Evolutionary conservation across 2,329 filamentous ascomycete species (phyloP).

Genomic region (Tolypocladium guangdongense): DNA sequence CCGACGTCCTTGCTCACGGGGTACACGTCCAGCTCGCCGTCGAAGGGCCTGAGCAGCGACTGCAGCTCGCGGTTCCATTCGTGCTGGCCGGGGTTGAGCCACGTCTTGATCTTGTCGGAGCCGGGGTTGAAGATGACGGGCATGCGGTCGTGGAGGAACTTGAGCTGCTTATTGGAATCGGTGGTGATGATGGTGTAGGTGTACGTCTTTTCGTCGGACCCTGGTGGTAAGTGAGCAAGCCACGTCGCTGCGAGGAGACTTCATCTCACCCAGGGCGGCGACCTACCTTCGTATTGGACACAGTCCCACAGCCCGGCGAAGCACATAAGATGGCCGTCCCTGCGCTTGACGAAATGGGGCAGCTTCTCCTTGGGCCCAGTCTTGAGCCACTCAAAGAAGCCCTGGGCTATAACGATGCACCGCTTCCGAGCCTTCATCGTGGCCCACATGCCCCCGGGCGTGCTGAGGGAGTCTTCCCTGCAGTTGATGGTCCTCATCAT

Average conservation of each 20-base stretch:
- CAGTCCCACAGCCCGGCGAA: slow-evolving; percentile 90
- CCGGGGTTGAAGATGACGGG: slow-evolving; percentile 78
- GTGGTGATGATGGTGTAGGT: slow-evolving; percentile 95
- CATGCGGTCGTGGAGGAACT: slow-evolving; percentile 90
- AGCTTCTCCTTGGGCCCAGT: slow-evolving; percentile 66
- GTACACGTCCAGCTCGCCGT: slow-evolving; percentile 73
- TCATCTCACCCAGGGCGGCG: no score
- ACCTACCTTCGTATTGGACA: slow-evolving; percentile 62
- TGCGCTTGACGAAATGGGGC: slow-evolving; percentile 73
- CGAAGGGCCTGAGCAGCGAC: slow-evolving; percentile 64
- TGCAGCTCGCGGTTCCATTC: slow-evolving; percentile 76
- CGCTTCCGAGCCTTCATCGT: slow-evolving; percentile 83
- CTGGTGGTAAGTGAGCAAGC: slow-evolving; percentile 2
- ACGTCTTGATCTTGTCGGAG: slow-evolving; percentile 56
- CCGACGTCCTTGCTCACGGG: slow-evolving; percentile 81
- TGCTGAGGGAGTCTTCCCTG: slow-evolving; percentile 72
- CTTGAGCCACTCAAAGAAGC: slow-evolving; percentile 95
- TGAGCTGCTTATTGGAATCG: slow-evolving; percentile 68
- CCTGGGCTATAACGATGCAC: slow-evolving; percentile 79
- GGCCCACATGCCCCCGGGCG: slow-evolving; percentile 77
- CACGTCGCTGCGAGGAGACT: background rate
- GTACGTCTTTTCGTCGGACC: slow-evolving; percentile 54
- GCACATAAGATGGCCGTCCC: slow-evolving; percentile 75
- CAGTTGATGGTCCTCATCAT: slow-evolving; percentile 92
- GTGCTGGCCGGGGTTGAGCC: slow-evolving; percentile 63